phyloP scores from a whole-genome alignment of 257 asterid species.

The Solanum virginianum region DNA sequence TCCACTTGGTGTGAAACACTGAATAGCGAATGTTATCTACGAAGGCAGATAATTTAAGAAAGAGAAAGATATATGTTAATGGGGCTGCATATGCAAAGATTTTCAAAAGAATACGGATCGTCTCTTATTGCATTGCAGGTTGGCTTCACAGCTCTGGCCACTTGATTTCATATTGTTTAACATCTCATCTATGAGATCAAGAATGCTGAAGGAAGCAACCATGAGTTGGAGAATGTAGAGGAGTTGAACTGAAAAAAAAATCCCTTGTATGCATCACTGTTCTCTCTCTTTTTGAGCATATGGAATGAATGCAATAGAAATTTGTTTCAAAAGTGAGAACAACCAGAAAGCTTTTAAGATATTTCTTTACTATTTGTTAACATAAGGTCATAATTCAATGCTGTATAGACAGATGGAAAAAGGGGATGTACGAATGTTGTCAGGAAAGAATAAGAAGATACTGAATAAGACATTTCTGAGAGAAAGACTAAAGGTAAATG shows the following conservation, averaged over 20 bases:
- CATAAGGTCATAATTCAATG: neutral
- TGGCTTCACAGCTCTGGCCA: neutral
- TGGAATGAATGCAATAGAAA: neutral
- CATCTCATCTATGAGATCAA: neutral
- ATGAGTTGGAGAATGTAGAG: neutral
- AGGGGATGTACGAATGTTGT: neutral
- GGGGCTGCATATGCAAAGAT: neutral
- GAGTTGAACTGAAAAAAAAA: neutral
- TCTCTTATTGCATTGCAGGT: neutral
- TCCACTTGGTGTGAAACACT: neutral
- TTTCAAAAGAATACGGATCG: neutral
- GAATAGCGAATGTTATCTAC: neutral
- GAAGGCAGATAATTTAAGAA: neutral
- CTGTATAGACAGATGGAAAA: neutral
- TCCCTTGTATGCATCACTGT: neutral
- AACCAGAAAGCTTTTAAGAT: neutral
- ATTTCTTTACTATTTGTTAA: neutral
- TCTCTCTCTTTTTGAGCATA: neutral
- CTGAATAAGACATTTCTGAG: neutral
- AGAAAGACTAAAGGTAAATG: neutral
- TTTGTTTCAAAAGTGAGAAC: neutral
- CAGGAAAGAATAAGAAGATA: neutral
- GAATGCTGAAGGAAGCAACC: neutral
- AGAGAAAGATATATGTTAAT: neutral
- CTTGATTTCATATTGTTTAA: neutral